These are phyloP conservation scores for Coprinopsis sp. DNA, from an alignment of 768 basidiomycete genomes.

Conservation along the genomic window DNA sequence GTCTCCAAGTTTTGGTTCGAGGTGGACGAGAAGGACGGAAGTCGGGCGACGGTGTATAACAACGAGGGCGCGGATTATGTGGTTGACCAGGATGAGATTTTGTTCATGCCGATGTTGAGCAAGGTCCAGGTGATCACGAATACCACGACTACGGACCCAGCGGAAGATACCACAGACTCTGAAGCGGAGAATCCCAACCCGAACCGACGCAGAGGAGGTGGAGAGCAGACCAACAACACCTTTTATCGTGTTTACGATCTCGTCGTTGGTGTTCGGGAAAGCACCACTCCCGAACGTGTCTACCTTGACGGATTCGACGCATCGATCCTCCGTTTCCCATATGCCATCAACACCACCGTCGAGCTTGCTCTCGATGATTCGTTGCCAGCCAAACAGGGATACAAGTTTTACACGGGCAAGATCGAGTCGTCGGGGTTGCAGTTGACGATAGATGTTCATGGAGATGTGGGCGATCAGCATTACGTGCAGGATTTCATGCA, in stretches of 20 bases:
- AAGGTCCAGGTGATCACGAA: constrained; percentile 21
- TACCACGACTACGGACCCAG: too few species aligned
- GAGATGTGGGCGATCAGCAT: constrained; percentile 19
- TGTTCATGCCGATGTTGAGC: constrained; percentile 40
- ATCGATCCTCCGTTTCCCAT: constrained; percentile 26
- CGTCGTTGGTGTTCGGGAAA: constrained; percentile 26
- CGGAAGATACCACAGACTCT: too few species aligned
- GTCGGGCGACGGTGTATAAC: constrained; percentile 29
- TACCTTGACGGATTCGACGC: constrained; percentile 29
- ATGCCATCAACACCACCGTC: constrained; percentile 22
- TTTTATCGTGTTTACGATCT: constrained; percentile 20
- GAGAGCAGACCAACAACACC: constrained; percentile 17
- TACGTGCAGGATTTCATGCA: constrained; percentile 24
- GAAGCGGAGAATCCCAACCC: too few species aligned
- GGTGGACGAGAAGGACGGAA: constrained; percentile 42
- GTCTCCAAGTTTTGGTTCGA: constrained; percentile 48
- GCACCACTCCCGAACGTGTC: constrained; percentile 28
- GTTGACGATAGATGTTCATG: constrained; percentile 24
- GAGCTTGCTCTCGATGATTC: constrained; percentile 26
- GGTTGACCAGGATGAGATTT: constrained; percentile 37
- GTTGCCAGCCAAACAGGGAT: constrained; percentile 25
- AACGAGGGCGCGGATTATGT: constrained; percentile 41
- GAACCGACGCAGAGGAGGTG: too few species aligned
- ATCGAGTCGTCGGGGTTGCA: constrained; percentile 24
- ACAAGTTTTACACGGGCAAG: constrained; percentile 31